Conservation (phyloP, 495 filamentous ascomycete species). For the Lophiostoma macrostomum region DNA sequence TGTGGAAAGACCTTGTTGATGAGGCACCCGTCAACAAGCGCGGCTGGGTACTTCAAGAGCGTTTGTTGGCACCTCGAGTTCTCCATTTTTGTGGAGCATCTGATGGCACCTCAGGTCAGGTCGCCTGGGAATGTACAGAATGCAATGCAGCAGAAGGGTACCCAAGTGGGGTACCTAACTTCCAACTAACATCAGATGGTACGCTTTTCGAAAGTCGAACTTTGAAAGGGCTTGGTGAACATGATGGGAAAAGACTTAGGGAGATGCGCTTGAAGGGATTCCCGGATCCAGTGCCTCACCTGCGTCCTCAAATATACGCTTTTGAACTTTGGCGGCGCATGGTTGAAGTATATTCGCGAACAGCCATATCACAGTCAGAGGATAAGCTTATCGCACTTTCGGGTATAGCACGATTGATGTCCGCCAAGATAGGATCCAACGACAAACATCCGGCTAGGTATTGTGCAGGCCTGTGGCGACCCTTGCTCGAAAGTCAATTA, state of each 20-base stretch:
- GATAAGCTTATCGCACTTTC: constrained; percentile 13
- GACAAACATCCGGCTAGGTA: neutral
- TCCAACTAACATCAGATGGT: constrained; percentile 2
- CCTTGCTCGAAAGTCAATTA: constrained; percentile 2
- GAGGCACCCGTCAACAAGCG: constrained; percentile 3
- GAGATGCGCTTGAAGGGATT: constrained; percentile 1
- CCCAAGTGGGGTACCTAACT: constrained; percentile 9
- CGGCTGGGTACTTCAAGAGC: constrained; percentile 15
- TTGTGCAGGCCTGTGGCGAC: constrained; percentile 3
- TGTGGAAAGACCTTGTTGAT: constrained; percentile 4
- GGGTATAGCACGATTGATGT: constrained; percentile 5
- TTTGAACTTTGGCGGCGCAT: constrained; percentile 8
- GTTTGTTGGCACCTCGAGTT: constrained; percentile 4
- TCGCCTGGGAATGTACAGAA: constrained; percentile 13
- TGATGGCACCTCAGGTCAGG: no score
- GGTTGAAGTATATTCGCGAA: constrained; percentile 2
- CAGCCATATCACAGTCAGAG: constrained; percentile 1
- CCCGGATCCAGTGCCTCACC: neutral
- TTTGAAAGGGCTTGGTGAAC: neutral
- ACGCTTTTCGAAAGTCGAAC: neutral
- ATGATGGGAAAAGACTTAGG: constrained; percentile 2
- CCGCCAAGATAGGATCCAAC: neutral
- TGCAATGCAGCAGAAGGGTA: constrained; percentile 9
- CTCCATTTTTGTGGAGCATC: constrained; percentile 3
- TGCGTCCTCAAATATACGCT: neutral